A percentile compares a stretch with the other conserved stretches of the same genome.
Evolutionary conservation across 192 early-diverging fungal species (phyloP).

Genomic region (Backusella morwellensis): DNA sequence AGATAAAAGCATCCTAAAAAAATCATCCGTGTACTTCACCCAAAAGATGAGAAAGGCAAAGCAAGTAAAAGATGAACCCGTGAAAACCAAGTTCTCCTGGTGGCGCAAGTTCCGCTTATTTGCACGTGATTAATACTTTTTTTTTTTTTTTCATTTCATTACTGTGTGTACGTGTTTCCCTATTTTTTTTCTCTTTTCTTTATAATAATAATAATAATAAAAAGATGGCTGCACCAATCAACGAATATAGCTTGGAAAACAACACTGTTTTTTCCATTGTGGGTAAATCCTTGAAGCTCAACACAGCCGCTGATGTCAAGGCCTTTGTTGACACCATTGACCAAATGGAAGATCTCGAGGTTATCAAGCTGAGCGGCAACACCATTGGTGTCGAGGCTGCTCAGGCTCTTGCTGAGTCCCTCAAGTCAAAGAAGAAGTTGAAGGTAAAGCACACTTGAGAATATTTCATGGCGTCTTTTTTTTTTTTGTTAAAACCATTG

Average conservation of each 20-base stretch:
- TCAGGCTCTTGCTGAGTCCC: slow-evolving; percentile 67
- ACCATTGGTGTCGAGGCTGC: slow-evolving; percentile 92
- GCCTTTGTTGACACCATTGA: slow-evolving; percentile 71
- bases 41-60: slow-evolving; percentile 7
- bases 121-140: not conserved
- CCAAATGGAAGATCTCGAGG: slow-evolving; percentile 61
- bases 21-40: slow-evolving; percentile 10
- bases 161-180: too few relatives aligned
- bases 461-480: too few relatives aligned
- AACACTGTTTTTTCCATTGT: slow-evolving; percentile 78
- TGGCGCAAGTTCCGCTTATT: not conserved
- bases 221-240: slow-evolving; percentile 33
- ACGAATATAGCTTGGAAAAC: slow-evolving; percentile 30
- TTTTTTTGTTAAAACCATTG: not conserved
- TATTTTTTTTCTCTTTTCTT: not conserved
- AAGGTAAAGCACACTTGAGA: slow-evolving; percentile 43
- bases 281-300: slow-evolving; percentile 86
- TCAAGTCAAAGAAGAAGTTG: slow-evolving; percentile 64
- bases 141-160: not conserved
- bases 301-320: slow-evolving; percentile 78
- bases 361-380: slow-evolving; percentile 82
- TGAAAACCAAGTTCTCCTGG: not conserved
- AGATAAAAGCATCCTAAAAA: slow-evolving; percentile 1
- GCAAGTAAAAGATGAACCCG: not conserved
- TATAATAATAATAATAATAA: not conserved